A percentile compares a stretch with the other conserved stretches of the same genome.
These are phyloP conservation scores for Pharnaceum exiguum DNA, from an alignment of 148 eudicot species.

Conservation along the genomic window DNA sequence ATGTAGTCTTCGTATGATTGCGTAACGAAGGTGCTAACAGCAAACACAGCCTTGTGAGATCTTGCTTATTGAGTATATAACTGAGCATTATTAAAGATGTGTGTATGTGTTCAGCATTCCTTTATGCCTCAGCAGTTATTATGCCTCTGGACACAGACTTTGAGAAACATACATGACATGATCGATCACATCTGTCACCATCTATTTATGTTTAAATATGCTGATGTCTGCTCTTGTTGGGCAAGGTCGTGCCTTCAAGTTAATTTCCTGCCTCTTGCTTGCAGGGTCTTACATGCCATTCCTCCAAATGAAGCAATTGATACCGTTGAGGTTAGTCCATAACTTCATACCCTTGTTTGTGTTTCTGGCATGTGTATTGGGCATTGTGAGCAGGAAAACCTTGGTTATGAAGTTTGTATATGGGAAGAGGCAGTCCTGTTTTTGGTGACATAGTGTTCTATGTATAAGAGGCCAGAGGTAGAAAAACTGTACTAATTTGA, in stretches of 20 bases:
- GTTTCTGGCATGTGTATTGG: neutral
- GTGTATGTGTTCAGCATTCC: too few species aligned
- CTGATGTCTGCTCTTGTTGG: too few species aligned
- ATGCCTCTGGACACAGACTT: too few species aligned
- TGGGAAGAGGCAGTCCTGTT: neutral
- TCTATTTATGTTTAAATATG: too few species aligned
- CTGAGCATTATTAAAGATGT: too few species aligned
- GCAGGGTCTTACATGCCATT: slow-evolving; percentile 91
- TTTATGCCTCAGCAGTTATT: too few species aligned
- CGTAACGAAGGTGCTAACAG: too few species aligned
- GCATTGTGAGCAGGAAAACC: neutral
- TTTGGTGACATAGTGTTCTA: neutral
- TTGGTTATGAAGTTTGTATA: neutral
- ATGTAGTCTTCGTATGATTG: slow-evolving; percentile 3
- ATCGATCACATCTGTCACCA: too few species aligned
- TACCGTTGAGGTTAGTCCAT: slow-evolving; percentile 81
- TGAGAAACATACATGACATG: too few species aligned
- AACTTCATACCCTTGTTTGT: neutral
- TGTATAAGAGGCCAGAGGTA: neutral
- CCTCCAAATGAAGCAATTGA: slow-evolving; percentile 96
- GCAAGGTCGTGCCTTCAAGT: neutral
- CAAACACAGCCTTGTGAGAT: too few species aligned
- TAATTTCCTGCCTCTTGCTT: slow-evolving; percentile 1
- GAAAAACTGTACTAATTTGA: neutral
- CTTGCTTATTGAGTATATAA: too few species aligned